A percentile compares a stretch with the other conserved stretches of the same genome.
phyloP scores from a whole-genome alignment of 352 stramenopile genomes.

The Globisporangium paroecandrum region DNA sequence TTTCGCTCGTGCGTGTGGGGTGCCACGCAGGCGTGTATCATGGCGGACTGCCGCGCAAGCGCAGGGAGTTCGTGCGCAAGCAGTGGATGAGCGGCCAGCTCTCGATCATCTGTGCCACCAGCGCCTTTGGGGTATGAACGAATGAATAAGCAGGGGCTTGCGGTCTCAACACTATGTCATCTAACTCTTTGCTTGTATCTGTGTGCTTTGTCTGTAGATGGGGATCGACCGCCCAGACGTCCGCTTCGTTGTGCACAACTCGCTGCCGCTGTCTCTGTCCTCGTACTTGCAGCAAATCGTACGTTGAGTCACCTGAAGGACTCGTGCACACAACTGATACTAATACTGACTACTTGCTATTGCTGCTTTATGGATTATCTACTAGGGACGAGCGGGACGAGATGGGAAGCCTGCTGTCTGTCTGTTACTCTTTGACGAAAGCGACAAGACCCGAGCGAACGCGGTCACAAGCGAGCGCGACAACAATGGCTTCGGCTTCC shows the following conservation, averaged over 20 bases:
- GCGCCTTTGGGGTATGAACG: conserved; percentile 61
- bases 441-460: conserved; percentile 53
- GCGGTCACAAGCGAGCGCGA: conserved; percentile 38
- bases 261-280: conserved; percentile 56
- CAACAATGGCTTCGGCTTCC: conserved; percentile 18
- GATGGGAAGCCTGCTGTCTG: conserved; percentile 55
- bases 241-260: conserved; percentile 72
- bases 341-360: background rate
- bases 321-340: background rate
- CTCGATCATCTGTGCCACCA: conserved; percentile 75
- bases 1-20: conserved; percentile 47
- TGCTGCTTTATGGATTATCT: background rate
- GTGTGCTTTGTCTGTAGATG: conserved; percentile 42
- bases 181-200: background rate
- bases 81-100: conserved; percentile 78
- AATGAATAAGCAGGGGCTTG: background rate
- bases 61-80: conserved; percentile 67
- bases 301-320: conserved; percentile 11
- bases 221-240: conserved; percentile 76
- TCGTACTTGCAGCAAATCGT: conserved; percentile 82
- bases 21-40: conserved; percentile 69
- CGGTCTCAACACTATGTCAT: background rate
- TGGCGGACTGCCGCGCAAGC: conserved; percentile 46
- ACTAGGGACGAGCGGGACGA: conserved; percentile 62
- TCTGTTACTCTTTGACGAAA: conserved; percentile 53